Base-by-base conservation (phyloP, 129 eudicot genomes). In the Scalesia atractyloides region DNA sequence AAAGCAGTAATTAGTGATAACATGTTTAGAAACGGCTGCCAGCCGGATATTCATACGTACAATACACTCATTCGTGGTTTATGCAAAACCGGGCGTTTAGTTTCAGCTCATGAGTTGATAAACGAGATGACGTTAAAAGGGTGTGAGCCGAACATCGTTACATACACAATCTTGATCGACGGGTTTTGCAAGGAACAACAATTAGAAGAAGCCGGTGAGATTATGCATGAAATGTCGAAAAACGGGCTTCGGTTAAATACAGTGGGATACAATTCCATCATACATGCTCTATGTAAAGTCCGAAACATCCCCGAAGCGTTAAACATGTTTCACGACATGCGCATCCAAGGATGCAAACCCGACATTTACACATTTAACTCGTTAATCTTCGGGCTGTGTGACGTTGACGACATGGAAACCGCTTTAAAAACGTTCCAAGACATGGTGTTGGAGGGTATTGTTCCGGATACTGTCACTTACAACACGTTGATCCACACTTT, bases 371-470 rank as follows among this genome's bases (percentile, higher is more conserved):
- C 99, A 48, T 90, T 88, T 70, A 95, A 88, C 80, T 79, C 96
- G 14, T 74, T 95, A 67, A 95, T 95, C 50, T 66, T 75, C 74
- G 99, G 99, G 76, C 58, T 95, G 51, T 86, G 96, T 80, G 88
- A 76, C 74, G 64, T 75, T 51, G 89, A 85, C 53, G 81, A 71
- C 72, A 82, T 88, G 84, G 87, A 95, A 56, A 90, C 84, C 39
- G 99, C 97, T 18, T 69, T 90, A n/a, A 68, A 70, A 46, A 53
- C 88, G 80, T 85, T 84, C 46, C 84, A 83, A 61, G 94, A 91
- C 81, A 95, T 95, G 99, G 63, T 86, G 46, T 79, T 79, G 76
- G 97, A 95, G 66, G 99, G 99, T 74, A 87, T 91, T 51, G 78
- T 95, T 80, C 95, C 99, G 0, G 86, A 95, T 78, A 77, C 88